Evolutionary conservation across 73 alveolate species (phyloP), one percentile per base, ranked within the genome.

Genomic region (Symbiodinium natans): DNA sequence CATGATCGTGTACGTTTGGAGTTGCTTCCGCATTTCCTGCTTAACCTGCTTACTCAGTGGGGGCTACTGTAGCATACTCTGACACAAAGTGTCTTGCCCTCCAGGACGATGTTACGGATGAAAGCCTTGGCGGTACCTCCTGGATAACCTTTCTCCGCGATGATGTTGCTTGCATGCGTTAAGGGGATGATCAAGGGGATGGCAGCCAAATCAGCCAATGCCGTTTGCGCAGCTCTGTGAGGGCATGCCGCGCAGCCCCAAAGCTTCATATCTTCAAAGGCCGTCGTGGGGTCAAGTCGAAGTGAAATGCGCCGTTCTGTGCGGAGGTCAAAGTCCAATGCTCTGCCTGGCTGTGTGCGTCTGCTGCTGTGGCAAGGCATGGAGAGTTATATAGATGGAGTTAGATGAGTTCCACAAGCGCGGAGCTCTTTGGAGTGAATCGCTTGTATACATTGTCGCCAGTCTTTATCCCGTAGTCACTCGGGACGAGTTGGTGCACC

Each of bases 131-230:
- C 68, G 68, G 68, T 27, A 29, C 71, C 31, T 52, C 71, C 86
- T 88, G 95, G 95, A 38, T 88, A 29, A 39, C 95, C 71, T 88
- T 82, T 56, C 84, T 88, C 29, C 84, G 95, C 38, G 95, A 88
- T 27, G 95, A 88, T 88, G 95, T 29, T 13, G 21, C 68, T 52
- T 27, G 68, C 13, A 52, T 13, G 68, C 68, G 68, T n/a, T n/a
- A n/a, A n/a, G n/a, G n/a, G n/a, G n/a, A n/a, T n/a, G n/a, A n/a
- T n/a, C n/a, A n/a, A n/a, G n/a, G n/a, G n/a, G n/a, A n/a, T n/a
- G n/a, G n/a, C n/a, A n/a, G n/a, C n/a, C n/a, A n/a, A n/a, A n/a
- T n/a, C n/a, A n/a, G n/a, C n/a, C n/a, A n/a, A n/a, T n/a, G n/a
- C 63, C 63, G 17, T 17, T 17, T 10, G 17, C 63, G 23, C 63